phyloP scores from a whole-genome alignment of 495 filamentous ascomycete species.

The Aspergillus taichungensis region DNA sequence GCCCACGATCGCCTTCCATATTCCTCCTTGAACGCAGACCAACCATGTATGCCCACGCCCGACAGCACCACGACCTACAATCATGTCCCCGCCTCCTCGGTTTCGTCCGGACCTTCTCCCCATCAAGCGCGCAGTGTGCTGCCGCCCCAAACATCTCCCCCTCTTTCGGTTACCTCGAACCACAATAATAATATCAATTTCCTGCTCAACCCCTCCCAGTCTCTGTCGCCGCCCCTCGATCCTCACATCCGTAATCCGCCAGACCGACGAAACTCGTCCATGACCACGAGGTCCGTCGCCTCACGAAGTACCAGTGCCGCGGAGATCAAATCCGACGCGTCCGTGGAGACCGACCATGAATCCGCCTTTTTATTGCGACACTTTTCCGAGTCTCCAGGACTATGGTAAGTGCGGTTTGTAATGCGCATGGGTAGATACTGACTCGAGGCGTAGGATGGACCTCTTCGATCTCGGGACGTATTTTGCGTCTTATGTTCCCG shows the following conservation, averaged over 20 bases:
- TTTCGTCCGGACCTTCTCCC: slow-evolving; percentile 31
- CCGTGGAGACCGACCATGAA: slow-evolving; percentile 45
- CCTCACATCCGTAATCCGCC: slow-evolving; percentile 29
- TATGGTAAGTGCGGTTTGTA: slow-evolving; percentile 34
- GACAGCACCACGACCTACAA: slow-evolving; percentile 11
- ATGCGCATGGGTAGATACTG: slow-evolving; percentile 4
- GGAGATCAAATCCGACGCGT: slow-evolving; percentile 15
- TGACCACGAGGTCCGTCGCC: slow-evolving; percentile 17
- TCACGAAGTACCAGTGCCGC: slow-evolving; percentile 8
- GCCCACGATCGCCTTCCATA: slow-evolving; percentile 40
- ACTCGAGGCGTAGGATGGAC: slow-evolving; percentile 47
- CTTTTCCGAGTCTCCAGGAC: slow-evolving; percentile 51
- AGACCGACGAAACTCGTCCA: slow-evolving; percentile 22
- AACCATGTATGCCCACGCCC: slow-evolving; percentile 10
- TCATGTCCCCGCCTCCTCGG: slow-evolving; percentile 13
- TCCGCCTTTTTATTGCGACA: slow-evolving; percentile 52
- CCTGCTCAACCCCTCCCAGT: slow-evolving; percentile 46
- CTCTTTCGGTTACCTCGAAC: slow-evolving; percentile 29
- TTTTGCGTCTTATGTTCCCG: slow-evolving; percentile 51
- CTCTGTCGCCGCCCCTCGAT: slow-evolving; percentile 40
- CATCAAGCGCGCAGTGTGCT: slow-evolving; percentile 22
- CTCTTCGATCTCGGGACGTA: slow-evolving; percentile 52
- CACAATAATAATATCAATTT: slow-evolving; percentile 47
- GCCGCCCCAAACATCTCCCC: slow-evolving; percentile 29
- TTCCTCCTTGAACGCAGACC: slow-evolving; percentile 17